Base-by-base conservation (phyloP, 352 stramenopile species). In the Phytophthora sp. region DNA sequence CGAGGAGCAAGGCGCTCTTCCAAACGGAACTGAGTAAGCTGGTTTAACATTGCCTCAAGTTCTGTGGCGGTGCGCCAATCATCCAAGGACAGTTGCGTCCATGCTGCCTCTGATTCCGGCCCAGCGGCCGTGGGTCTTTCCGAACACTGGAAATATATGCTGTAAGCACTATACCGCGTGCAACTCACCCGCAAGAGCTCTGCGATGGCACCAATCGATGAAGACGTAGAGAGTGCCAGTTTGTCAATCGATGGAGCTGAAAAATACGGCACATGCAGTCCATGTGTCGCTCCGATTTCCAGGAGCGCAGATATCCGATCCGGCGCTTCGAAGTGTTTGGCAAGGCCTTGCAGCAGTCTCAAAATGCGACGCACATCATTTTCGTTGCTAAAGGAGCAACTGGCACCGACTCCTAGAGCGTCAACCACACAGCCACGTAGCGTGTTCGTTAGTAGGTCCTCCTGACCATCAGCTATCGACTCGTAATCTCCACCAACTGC, bases 61-160 rank as follows among this genome's bases (percentile, higher is more conserved):
- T 79, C 70, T n/a, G 50, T 50, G n/a, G 42, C 63, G 27, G 66
- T 68, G 10, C 32, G 39, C 70, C 66, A 78, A 38, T 74, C 66
- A 4, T 75, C 53, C 15, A 43, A 43, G 10, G 37, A 49, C 28
- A 78, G 61, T 18, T 78, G 61, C 27, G 26, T 54, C 70, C 70
- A 78, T 10, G 58, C 38, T 2, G 27, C 30, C 52, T 73, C 66
- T 3, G 65, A 9, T 35, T 69, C 50, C 4, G 63, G 58, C 4
- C 69, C 26, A 20, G 34, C 18, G 8, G 13, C 27, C 18, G 65
- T 69, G 18, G 52, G 35, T 52, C 32, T 56, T 17, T 45, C 21
- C 13, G 54, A 21, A 15, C 62, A 72, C 28, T 69, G 49, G 37
- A 76, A 79, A 26, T 64, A 79, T 23, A 44, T 52, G 35, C 41